A percentile compares a stretch with the other conserved stretches of the same genome.
Evolutionary conservation across 371 early-diverging fungal species (phyloP).

Genomic region (Mortierella sp.): DNA sequence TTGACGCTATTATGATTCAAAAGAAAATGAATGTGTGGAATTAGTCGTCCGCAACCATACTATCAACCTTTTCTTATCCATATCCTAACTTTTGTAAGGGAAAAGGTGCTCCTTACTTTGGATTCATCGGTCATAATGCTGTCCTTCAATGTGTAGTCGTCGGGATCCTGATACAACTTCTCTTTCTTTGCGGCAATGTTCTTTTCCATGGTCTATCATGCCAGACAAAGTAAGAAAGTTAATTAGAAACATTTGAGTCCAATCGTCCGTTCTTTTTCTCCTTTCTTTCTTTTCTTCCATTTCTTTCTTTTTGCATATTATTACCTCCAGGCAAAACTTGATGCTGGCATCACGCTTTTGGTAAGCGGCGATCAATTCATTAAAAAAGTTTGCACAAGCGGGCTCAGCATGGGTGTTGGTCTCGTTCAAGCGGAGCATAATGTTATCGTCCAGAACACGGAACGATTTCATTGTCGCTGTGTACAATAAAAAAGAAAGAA

Average conservation of each 20-base stretch:
- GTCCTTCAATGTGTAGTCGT: conserved; percentile 70
- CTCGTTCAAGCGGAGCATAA: conserved; percentile 80
- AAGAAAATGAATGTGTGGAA: neutral
- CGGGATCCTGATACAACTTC: conserved; percentile 71
- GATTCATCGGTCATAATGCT: conserved; percentile 72
- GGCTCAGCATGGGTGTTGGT: conserved; percentile 76
- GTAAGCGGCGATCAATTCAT: conserved; percentile 76
- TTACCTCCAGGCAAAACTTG: conserved; percentile 76
- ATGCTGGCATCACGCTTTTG: conserved; percentile 76
- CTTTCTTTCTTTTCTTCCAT: neutral
- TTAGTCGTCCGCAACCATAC: neutral
- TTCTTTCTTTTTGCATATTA: neutral
- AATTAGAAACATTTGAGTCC: neutral
- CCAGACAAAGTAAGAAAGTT: neutral
- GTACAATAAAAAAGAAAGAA: neutral
- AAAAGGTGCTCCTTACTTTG: conserved; percentile 59
- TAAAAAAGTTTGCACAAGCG: conserved; percentile 77
- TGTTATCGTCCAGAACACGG: conserved; percentile 86
- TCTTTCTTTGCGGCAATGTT: conserved; percentile 67
- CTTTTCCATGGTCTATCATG: conserved; percentile 68
- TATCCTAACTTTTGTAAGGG: no score
- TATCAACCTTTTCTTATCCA: neutral
- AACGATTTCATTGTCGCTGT: conserved; percentile 77
- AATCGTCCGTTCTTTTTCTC: no score
- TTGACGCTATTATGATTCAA: conserved; percentile 64